Percentiles rank a stretch among this genome's conserved stretches.
Evolutionary conservation across 2,329 filamentous ascomycete genomes (phyloP).

Genomic region (Fulvia fulva): DNA sequence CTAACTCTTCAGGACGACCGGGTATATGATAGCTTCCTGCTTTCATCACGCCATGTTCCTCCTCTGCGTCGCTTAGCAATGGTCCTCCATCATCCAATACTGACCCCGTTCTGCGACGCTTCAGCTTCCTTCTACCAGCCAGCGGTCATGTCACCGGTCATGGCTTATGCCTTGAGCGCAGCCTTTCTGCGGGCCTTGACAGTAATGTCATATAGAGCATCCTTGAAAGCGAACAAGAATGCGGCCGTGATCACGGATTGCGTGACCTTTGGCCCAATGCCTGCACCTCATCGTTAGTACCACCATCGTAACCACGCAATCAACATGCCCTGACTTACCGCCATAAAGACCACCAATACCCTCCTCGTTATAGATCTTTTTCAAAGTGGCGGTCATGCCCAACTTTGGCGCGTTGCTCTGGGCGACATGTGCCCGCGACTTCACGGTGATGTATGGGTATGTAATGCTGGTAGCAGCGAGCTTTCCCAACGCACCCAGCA

Average conservation of each 20-base stretch:
- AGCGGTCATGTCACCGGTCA: no score
- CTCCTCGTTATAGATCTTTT: constrained; percentile 77
- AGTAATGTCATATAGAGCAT: constrained; percentile 83
- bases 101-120: background rate
- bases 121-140: background rate
- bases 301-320: background rate
- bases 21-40: background rate
- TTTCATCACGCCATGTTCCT: background rate
- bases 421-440: constrained; percentile 95
- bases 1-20: background rate
- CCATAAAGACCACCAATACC: constrained; percentile 92
- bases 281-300: constrained; percentile 44
- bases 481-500: constrained; percentile 89
- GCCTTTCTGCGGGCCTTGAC: constrained; percentile 55
- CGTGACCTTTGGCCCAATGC: constrained; percentile 91
- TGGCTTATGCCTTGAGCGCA: constrained; percentile 19
- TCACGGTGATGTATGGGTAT: constrained; percentile 98
- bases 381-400: constrained; percentile 73
- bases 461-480: constrained; percentile 89
- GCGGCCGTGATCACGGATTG: constrained; percentile 96
- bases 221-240: constrained; percentile 96
- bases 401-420: constrained; percentile 71
- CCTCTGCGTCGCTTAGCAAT: background rate
- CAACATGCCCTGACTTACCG: constrained; percentile 52
- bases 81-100: background rate